Conservation (phyloP, 495 filamentous ascomycete genomes). For the Aspergillus carlsbadensis region DNA sequence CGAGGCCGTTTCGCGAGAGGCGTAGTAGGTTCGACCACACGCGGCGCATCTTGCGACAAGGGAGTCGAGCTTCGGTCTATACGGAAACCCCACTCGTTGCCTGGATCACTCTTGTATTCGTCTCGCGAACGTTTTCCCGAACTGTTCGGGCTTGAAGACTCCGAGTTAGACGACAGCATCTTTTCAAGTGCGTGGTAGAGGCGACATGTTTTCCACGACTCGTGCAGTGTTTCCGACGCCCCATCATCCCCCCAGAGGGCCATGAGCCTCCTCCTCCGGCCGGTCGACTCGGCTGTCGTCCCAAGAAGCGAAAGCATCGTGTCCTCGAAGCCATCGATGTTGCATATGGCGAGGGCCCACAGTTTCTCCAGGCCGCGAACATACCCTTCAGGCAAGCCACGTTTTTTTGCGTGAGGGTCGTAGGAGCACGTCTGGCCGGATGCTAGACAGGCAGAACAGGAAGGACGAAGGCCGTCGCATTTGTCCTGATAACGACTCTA, state of each 20-base stretch:
- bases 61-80: slow-evolving; percentile 32
- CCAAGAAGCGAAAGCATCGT: slow-evolving; percentile 45
- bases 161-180: slow-evolving; percentile 46
- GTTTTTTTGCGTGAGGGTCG: slow-evolving; percentile 67
- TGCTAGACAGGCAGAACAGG: slow-evolving; percentile 62
- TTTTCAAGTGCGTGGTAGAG: slow-evolving; percentile 54
- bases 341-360: slow-evolving; percentile 46
- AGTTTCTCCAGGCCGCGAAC: slow-evolving; percentile 46
- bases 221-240: slow-evolving; percentile 53
- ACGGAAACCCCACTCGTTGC: slow-evolving; percentile 39
- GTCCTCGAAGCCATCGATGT: slow-evolving; percentile 51
- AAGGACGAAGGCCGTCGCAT: slow-evolving; percentile 65
- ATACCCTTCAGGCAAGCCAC: slow-evolving; percentile 54
- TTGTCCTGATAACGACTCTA: slow-evolving; percentile 44
- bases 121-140: slow-evolving; percentile 41
- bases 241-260: slow-evolving; percentile 50
- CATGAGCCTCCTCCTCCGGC: slow-evolving; percentile 34
- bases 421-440: slow-evolving; percentile 65
- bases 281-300: slow-evolving; percentile 34
- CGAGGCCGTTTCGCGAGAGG: slow-evolving; percentile 33
- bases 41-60: slow-evolving; percentile 29
- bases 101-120: slow-evolving; percentile 25
- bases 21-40: slow-evolving; percentile 28
- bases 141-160: slow-evolving; percentile 16
- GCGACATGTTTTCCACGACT: slow-evolving; percentile 56